Percentiles rank a stretch among this genome's conserved stretches.
Evolutionary conservation across 805 yeast genomes (phyloP).

Genomic region (Hanseniaspora thailandica): DNA sequence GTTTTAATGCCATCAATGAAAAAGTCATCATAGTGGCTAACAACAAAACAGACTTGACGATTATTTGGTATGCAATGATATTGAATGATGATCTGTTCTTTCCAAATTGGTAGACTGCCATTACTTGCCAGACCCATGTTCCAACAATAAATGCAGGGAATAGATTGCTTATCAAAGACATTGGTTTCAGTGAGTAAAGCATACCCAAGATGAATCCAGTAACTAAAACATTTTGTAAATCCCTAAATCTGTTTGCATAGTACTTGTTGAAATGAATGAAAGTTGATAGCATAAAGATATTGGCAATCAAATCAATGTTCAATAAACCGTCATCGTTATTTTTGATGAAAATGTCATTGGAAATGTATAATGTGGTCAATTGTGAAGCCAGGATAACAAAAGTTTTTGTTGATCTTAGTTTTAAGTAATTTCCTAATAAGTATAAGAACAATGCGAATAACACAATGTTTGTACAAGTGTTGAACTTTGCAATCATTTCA

Average conservation of each 20-base stretch:
- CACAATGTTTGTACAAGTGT: background rate
- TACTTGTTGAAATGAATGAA: slow-evolving; percentile 1
- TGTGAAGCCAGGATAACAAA: background rate
- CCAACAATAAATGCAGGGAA: background rate
- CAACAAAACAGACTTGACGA: slow-evolving; percentile 14
- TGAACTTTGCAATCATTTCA: slow-evolving; percentile 1
- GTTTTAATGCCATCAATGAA: slow-evolving; percentile 18
- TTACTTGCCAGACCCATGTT: slow-evolving; percentile 8
- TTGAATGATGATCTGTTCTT: background rate
- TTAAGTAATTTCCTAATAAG: slow-evolving; percentile 3
- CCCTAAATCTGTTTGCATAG: background rate
- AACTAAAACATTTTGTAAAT: background rate
- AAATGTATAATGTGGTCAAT: background rate
- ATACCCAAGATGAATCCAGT: background rate
- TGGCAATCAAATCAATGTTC: background rate
- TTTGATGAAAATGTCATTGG: background rate
- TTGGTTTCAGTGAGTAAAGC: slow-evolving; percentile 2
- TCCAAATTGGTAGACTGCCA: slow-evolving; percentile 5
- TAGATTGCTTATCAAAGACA: background rate
- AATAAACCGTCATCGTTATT: background rate
- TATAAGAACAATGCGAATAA: slow-evolving; percentile 1
- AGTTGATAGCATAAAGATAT: background rate
- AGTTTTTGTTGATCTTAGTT: background rate
- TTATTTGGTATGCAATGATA: slow-evolving; percentile 1
- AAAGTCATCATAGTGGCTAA: slow-evolving; percentile 14